Base-by-base conservation (phyloP, 768 basidiomycete species). In the Cystobasidiopsis lactophilus region DNA sequence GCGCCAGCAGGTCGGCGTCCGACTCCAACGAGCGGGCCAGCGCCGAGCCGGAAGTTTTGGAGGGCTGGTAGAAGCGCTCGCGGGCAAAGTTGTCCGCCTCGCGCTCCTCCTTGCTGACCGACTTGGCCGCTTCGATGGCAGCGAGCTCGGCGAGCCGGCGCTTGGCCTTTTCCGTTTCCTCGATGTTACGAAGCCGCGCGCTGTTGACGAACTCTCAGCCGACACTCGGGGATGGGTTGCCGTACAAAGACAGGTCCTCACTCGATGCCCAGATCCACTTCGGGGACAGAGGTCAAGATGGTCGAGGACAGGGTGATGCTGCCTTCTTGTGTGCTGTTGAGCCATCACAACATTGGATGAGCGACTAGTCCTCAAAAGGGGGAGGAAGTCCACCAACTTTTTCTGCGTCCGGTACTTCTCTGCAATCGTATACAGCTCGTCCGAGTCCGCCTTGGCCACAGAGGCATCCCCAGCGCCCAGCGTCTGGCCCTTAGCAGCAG, bases 221-320 rank as follows among this genome's bases (percentile, higher is more conserved):
- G 1, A 30, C 30, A 14, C 19, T 33, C 7, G 16, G 24, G 7
- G 7, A 29, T 2, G 24, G 18, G 19, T 14, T 7, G 33, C 33
- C 33, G 16, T 7, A 35, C 9, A 7, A 13, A 5, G 40, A 2
- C n/a, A 53, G 5, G 40, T 13, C 78, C 85, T 60, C 60, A 95
- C 89, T 98, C 88, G 81, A 96, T 93, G 52, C 93, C 93, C 3
- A 98, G 73, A 66, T 98, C 91, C 9, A 96, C 86, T 64, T 96
- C 93, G 0, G 91, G 93, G 60, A 98, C 96, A 33, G 85, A 86
- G 16, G 89, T 95, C 51, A 98, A 72, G 93, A 96, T 98, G 3
- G 84, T 78, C 66, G 91, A 63, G 59, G 83, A 86, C 58, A 85
- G 86, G 13, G 86, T 85, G 24, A 95, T 86, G 62, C 76, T 93